Conservation (phyloP, 73 alveolate species). For the Tetrahymena elliotti region DNA sequence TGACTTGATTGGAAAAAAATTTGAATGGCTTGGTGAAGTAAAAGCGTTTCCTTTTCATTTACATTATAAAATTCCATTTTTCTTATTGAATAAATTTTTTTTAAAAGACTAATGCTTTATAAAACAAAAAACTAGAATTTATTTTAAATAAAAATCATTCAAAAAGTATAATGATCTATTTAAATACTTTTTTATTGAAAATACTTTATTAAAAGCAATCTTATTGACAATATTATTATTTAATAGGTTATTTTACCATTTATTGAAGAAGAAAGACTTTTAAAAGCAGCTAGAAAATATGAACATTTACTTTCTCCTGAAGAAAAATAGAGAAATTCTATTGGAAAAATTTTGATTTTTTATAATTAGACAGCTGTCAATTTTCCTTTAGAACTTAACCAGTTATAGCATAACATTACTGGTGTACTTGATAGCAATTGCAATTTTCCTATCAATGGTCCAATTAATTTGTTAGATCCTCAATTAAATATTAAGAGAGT, state of each 20-base stretch:
- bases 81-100: too few relatives aligned
- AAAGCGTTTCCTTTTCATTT: background rate
- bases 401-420: background rate
- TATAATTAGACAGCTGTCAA: background rate
- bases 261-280: conserved; percentile 41
- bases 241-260: conserved; percentile 24
- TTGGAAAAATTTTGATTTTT: background rate
- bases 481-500: background rate
- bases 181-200: too few relatives aligned
- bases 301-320: background rate
- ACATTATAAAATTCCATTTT: too few relatives aligned
- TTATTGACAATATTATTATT: too few relatives aligned
- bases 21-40: conserved; percentile 84
- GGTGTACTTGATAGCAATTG: background rate
- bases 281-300: conserved; percentile 9
- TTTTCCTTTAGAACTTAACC: background rate
- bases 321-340: background rate
- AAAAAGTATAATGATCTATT: too few relatives aligned
- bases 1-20: conserved; percentile 94
- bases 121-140: too few relatives aligned
- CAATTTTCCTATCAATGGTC: background rate
- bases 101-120: too few relatives aligned
- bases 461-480: background rate
- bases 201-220: too few relatives aligned
- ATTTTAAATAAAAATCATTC: too few relatives aligned